phyloP scores from a whole-genome alignment of 2,329 filamentous ascomycete species.

The Ophiostoma piceae region DNA sequence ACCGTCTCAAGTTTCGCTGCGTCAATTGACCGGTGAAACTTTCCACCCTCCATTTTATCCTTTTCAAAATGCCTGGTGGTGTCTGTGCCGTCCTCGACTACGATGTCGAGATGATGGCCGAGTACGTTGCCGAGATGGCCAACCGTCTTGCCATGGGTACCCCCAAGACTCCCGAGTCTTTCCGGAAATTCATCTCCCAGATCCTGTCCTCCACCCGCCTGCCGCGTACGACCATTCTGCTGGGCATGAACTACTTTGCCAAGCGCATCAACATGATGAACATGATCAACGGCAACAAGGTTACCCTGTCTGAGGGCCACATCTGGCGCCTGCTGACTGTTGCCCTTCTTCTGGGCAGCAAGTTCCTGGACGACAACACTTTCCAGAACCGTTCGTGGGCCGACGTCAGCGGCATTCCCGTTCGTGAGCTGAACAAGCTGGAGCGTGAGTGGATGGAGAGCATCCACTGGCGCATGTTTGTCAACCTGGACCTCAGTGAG shows the following conservation, averaged over 20 bases:
- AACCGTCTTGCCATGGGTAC: slow-evolving; percentile 57
- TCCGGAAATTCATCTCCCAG: slow-evolving; percentile 87
- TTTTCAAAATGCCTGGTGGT: slow-evolving; percentile 62
- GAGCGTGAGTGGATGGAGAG: slow-evolving; percentile 83
- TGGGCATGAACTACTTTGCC: slow-evolving; percentile 84
- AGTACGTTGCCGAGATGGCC: slow-evolving; percentile 89
- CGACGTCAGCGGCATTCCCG: slow-evolving; percentile 84
- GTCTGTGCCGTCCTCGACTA: slow-evolving; percentile 94
- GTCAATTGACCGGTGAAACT: slow-evolving; percentile 25
- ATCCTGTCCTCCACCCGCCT: slow-evolving; percentile 85
- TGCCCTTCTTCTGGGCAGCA: slow-evolving; percentile 80
- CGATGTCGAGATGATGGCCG: slow-evolving; percentile 92
- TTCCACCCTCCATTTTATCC: slow-evolving; percentile 28
- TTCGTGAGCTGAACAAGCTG: slow-evolving; percentile 75
- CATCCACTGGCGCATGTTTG: slow-evolving; percentile 80
- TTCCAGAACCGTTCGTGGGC: slow-evolving; percentile 98
- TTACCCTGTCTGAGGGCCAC: slow-evolving; percentile 60
- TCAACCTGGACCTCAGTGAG: slow-evolving; percentile 72
- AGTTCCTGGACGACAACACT: slow-evolving; percentile 94
- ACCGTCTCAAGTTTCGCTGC: slow-evolving; percentile 15
- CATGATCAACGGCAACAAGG: slow-evolving; percentile 42
- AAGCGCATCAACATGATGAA: slow-evolving; percentile 74
- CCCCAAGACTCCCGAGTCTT: slow-evolving; percentile 48
- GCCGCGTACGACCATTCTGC: slow-evolving; percentile 82
- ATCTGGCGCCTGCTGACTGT: slow-evolving; percentile 86